Base-by-base conservation (phyloP, 73 alveolate genomes). In the Uronychia setigera region DNA sequence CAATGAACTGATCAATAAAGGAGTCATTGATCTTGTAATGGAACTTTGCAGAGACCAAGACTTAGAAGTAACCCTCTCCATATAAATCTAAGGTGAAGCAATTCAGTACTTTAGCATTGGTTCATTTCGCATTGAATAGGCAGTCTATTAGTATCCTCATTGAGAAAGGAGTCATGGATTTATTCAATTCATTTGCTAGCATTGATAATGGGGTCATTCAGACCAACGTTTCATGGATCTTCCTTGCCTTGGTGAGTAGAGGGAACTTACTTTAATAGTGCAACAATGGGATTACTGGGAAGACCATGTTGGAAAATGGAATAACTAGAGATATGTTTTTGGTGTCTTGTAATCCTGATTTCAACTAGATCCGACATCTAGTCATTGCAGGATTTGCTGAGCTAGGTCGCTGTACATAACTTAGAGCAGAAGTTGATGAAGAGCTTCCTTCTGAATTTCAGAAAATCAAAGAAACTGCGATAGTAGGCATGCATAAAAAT, bases 341-440 rank as follows among this genome's bases (percentile, higher is more conserved):
- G 31, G 95, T 90, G 0, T 85, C 92, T 0, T 90, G 95, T 75
- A 90, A 90, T 35, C 92, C 92, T 26, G 78, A 85, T 77, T 90
- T 77, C 77, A 75, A 90, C 58, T 32, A 85, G 79, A 90, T 90
- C 29, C 58, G 95, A 29, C 95, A 90, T 76, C 60, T 90, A 77
- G 95, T 90, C 26, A 90, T 90, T 35, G 91, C 95, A 28, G 95
- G 95, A 33, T 90, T 90, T 75, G 95, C 95, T n/a, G 95, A 90
- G 67, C 81, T 90, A 0, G 92, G 95, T 0, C 77, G 95, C 32
- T 89, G 95, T 60, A 84, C 95, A 0, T 90, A 89, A 29, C 77
- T 84, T 11, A 60, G 57, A 27, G 28, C 86, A 9, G 46, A 32
- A 26, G 32, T 19, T 78, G 84, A 78, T 32, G 35, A 78, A 26